Conservation (phyloP, 192 early-diverging fungal genomes). For the Linderina pennispora region DNA sequence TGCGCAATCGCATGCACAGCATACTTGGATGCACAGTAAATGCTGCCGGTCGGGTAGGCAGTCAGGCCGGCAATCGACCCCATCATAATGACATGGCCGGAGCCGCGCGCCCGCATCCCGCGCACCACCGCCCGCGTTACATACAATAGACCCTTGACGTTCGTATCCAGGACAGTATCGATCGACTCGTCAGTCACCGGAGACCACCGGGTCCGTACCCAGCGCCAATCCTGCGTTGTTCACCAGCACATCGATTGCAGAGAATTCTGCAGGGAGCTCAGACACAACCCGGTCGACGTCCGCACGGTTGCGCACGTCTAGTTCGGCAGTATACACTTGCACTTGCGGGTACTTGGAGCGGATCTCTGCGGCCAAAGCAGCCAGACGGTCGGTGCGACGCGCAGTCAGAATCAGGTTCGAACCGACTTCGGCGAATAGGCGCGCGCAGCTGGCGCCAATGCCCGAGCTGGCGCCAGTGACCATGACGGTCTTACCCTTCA, state of each 20-base stretch:
- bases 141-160: slow-evolving; percentile 84
- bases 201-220: slow-evolving; percentile 64
- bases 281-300: slow-evolving; percentile 46
- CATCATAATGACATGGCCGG: slow-evolving; percentile 83
- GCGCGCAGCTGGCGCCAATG: slow-evolving; percentile 45
- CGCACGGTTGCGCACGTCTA: slow-evolving; percentile 65
- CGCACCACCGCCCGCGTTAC: slow-evolving; percentile 73
- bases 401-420: slow-evolving; percentile 54
- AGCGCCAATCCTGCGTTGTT: slow-evolving; percentile 86
- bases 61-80: slow-evolving; percentile 63
- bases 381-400: slow-evolving; percentile 59
- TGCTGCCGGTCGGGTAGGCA: slow-evolving; percentile 62
- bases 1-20: slow-evolving; percentile 78
- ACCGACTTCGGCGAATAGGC: slow-evolving; percentile 41
- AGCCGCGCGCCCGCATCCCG: slow-evolving; percentile 57
- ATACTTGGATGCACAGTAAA: slow-evolving; percentile 81
- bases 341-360: slow-evolving; percentile 40
- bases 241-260: slow-evolving; percentile 72
- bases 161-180: slow-evolving; percentile 82
- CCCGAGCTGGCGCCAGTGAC: slow-evolving; percentile 50
- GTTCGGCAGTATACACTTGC: slow-evolving; percentile 51
- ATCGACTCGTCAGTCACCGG: slow-evolving; percentile 55
- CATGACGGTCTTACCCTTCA: slow-evolving; percentile 41
- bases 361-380: slow-evolving; percentile 50
- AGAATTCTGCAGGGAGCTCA: slow-evolving; percentile 50